Base-by-base conservation (phyloP, 352 stramenopile species). In the Phytophthora pinifolia region DNA sequence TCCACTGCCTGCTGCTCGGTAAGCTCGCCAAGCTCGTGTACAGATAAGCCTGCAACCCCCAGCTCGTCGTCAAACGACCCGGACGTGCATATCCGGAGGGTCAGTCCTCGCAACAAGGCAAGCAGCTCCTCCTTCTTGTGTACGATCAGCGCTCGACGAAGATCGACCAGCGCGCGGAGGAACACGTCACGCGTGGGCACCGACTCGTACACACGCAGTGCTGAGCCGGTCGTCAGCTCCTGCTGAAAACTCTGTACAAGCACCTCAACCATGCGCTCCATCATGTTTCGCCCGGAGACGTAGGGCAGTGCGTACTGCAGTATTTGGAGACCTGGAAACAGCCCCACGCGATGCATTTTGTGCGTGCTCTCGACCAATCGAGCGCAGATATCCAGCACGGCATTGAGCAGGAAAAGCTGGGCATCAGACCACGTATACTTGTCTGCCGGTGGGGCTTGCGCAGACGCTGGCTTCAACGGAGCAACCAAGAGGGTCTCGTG, bases 351-450 rank as follows among this genome's bases (percentile, higher is more conserved):
- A 46, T 95, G 82, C 45, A 78, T 61, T 36, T 92, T 88, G 45
- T 93, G 81, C 9, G 81, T 90, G 32, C 83, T 92, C 18, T 90
- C 73, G 0, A 92, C 65, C 30, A 95, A 61, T 30, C 83, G 75
- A 20, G 67, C 62, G n/a, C 72, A 86, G 13, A 95, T 78, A 46
- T 93, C 83, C 10, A 93, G 37, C 15, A 92, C 78, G 1, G 80
- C 67, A 27, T 86, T 86, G 13, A 94, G 49, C 6, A 95, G 57
- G 29, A 88, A 86, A 17, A 86, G 36, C 46, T 93, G 83, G 1
- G 77, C 67, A 17, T 87, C 72, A 3, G 78, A 89, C 71, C 76
- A 89, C 37, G 41, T 45, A 44, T 59, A 65, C n/a, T 69, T 73
- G 5, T 66, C 55, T 6, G 38, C 22, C 13, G 32, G 15, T 9